A percentile compares a stretch with the other conserved stretches of the same genome.
These are phyloP conservation scores for Austroboletus festivus DNA, from an alignment of 768 basidiomycete species.

Conservation along the genomic window DNA sequence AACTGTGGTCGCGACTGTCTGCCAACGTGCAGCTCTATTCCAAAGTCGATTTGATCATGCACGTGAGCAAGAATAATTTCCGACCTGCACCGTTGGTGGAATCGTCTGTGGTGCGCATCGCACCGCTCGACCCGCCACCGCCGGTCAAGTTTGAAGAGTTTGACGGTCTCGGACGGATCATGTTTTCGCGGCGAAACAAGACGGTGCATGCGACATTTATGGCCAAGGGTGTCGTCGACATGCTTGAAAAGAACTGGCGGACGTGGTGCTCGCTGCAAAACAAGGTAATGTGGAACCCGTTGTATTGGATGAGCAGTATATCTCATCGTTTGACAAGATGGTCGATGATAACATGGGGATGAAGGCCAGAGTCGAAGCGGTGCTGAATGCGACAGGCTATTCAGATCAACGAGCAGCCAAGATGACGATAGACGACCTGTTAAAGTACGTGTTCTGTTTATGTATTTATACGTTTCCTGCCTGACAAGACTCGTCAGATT, in stretches of 20 bases:
- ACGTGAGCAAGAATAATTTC: conserved; percentile 96
- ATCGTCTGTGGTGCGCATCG: conserved; percentile 86
- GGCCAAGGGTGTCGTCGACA: conserved; percentile 91
- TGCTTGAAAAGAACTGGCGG: conserved; percentile 90
- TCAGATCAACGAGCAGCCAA: conserved; percentile 83
- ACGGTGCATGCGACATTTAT: conserved; percentile 84
- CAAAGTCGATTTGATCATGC: conserved; percentile 93
- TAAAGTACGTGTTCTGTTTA: conserved; percentile 57
- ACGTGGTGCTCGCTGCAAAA: conserved; percentile 87
- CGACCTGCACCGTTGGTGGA: conserved; percentile 94
- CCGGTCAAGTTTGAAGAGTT: conserved; percentile 97
- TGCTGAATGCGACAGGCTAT: conserved; percentile 68
- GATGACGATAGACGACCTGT: conserved; percentile 88
- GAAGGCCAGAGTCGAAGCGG: conserved; percentile 65
- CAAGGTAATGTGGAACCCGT: conserved; percentile 40
- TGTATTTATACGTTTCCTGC: conserved; percentile 7
- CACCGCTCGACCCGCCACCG: conserved; percentile 91
- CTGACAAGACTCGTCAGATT: conserved; percentile 38
- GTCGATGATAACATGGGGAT: conserved; percentile 70
- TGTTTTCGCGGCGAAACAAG: conserved; percentile 90
- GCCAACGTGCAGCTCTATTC: conserved; percentile 98
- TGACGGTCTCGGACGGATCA: conserved; percentile 88
- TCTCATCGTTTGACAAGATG: conserved; percentile 40
- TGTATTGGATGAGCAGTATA: background rate
- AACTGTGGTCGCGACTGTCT: conserved; percentile 89